phyloP scores from a whole-genome alignment of 495 filamentous ascomycete genomes.

The Parathielavia hyrcaniae region DNA sequence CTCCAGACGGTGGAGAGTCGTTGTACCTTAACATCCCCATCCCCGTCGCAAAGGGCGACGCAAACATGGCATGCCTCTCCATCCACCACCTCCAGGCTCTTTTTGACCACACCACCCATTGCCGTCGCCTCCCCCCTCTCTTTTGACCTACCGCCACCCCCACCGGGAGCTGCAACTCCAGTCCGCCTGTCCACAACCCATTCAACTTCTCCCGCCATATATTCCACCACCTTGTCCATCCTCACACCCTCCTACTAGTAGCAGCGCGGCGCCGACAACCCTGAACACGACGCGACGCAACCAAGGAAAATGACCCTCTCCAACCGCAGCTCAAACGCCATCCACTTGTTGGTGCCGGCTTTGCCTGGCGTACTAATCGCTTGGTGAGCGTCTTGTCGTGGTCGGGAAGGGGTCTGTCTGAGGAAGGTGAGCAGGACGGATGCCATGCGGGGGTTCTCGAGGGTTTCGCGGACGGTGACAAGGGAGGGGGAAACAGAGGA shows the following conservation, averaged over 20 bases:
- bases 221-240: conserved; percentile 76
- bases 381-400: conserved; percentile 61
- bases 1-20: background rate
- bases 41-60: conserved; percentile 77
- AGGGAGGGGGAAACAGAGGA: conserved; percentile 74
- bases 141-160: conserved; percentile 6
- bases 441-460: conserved; percentile 76
- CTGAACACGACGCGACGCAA: conserved; percentile 74
- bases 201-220: conserved; percentile 78
- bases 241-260: too few species aligned
- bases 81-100: too few species aligned
- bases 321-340: conserved; percentile 63
- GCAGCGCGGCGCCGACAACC: conserved; percentile 67
- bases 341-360: conserved; percentile 59
- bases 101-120: conserved; percentile 36
- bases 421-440: conserved; percentile 77
- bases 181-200: conserved; percentile 37
- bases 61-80: conserved; percentile 77
- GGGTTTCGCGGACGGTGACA: conserved; percentile 75
- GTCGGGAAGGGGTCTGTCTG: conserved; percentile 65
- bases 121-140: conserved; percentile 31
- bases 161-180: conserved; percentile 47
- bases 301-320: conserved; percentile 67
- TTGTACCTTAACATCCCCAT: conserved; percentile 52
- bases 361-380: conserved; percentile 64